Conservation (phyloP, 2,329 filamentous ascomycete genomes). For the Acrocalymma vagum region DNA sequence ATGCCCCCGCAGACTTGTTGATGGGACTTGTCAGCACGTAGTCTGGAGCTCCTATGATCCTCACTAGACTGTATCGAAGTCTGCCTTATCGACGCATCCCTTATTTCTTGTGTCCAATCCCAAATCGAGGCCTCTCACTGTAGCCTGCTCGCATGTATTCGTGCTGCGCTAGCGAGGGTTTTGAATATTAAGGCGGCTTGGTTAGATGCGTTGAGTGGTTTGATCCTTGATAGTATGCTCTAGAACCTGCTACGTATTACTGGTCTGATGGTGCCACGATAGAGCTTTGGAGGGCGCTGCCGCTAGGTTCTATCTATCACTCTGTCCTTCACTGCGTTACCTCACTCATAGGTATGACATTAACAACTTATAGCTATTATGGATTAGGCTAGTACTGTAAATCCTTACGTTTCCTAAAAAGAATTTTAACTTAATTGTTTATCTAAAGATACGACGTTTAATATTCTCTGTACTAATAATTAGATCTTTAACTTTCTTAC, state of each 20-base stretch:
- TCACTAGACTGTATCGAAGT: conserved; percentile 9
- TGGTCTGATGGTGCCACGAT: conserved; percentile 6
- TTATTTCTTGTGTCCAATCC: conserved; percentile 9
- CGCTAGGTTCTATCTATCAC: conserved; percentile 5
- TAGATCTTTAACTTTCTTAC: too few relatives aligned
- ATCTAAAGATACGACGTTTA: too few relatives aligned
- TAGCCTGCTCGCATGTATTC: conserved; percentile 8
- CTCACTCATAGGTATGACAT: too few relatives aligned
- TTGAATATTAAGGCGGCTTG: conserved; percentile 4
- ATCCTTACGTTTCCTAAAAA: too few relatives aligned
- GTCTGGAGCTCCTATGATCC: conserved; percentile 7
- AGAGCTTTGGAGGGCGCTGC: conserved; percentile 6
- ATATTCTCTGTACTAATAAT: too few relatives aligned
- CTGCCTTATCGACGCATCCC: conserved; percentile 9
- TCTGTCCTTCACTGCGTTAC: too few relatives aligned
- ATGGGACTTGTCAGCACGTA: conserved; percentile 10
- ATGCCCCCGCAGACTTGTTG: conserved; percentile 8
- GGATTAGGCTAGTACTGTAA: too few relatives aligned
- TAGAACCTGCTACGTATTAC: conserved; percentile 11
- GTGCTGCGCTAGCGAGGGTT: conserved; percentile 7
- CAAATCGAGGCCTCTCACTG: conserved; percentile 8
- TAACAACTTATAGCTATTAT: too few relatives aligned
- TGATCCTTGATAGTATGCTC: conserved; percentile 9
- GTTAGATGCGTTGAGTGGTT: conserved; percentile 4
- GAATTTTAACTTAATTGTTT: too few relatives aligned